Evolutionary conservation across 139 green algal species (phyloP).

Genomic region (Chlamydomonas schloesseri): DNA sequence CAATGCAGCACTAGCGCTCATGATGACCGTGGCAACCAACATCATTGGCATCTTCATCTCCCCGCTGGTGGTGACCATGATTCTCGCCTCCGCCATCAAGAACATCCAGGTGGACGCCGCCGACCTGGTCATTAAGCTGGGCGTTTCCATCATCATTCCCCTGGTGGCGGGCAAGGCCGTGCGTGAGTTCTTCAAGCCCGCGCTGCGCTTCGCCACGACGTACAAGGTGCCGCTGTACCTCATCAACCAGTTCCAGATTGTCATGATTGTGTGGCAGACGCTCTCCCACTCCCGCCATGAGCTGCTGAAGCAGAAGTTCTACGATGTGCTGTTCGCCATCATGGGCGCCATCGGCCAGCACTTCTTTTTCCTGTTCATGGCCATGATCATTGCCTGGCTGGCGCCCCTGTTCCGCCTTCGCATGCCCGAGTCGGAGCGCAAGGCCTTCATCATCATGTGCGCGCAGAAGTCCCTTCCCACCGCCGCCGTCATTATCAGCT

Average conservation of each 20-base stretch:
- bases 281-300: conserved; percentile 61
- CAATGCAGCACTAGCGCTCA: conserved; percentile 84
- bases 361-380: conserved; percentile 70
- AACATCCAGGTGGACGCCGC: conserved; percentile 67
- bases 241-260: conserved; percentile 69
- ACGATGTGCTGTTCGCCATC: conserved; percentile 67
- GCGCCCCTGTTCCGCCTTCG: conserved; percentile 44
- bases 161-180: conserved; percentile 74
- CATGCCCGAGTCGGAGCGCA: conserved; percentile 62
- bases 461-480: conserved; percentile 79
- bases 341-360: conserved; percentile 59
- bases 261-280: conserved; percentile 83
- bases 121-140: conserved; percentile 84
- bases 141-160: conserved; percentile 82
- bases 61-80: conserved; percentile 69
- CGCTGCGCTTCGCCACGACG: conserved; percentile 38
- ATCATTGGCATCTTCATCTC: conserved; percentile 82
- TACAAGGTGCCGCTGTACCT: conserved; percentile 72
- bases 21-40: conserved; percentile 87
- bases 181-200: conserved; percentile 53
- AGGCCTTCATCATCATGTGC: conserved; percentile 69
- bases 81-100: conserved; percentile 59
- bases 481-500: conserved; percentile 70
- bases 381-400: conserved; percentile 60
- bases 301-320: conserved; percentile 68